Percentiles rank a stretch among this genome's conserved stretches.
phyloP scores from a whole-genome alignment of 2,329 filamentous ascomycete species.

The Botrytis elliptica region DNA sequence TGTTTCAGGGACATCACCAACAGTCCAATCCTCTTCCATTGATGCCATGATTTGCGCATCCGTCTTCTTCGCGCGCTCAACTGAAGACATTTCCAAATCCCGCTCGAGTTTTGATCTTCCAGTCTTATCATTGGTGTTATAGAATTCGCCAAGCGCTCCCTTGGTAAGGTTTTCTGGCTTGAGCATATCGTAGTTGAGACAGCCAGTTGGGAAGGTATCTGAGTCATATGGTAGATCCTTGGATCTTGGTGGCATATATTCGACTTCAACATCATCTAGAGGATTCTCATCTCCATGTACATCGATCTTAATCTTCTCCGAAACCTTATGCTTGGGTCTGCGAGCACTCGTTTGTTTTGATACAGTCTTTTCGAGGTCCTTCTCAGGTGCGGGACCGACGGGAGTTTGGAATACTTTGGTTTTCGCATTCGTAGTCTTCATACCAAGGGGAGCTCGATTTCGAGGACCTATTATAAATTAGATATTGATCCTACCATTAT shows the following conservation, averaged over 20 bases:
- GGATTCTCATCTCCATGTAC: conserved; percentile 54
- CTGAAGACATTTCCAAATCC: conserved; percentile 52
- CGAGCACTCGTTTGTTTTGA: conserved; percentile 55
- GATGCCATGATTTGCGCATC: conserved; percentile 68
- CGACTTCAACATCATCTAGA: conserved; percentile 65
- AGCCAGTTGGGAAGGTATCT: conserved; percentile 61
- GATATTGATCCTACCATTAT: conserved; percentile 30
- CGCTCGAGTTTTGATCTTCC: conserved; percentile 63
- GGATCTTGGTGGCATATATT: conserved; percentile 81
- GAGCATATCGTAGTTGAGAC: conserved; percentile 56
- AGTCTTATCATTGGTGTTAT: conserved; percentile 63
- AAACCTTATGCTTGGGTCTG: conserved; percentile 53
- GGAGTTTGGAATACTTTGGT: conserved; percentile 64
- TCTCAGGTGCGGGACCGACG: conserved; percentile 58
- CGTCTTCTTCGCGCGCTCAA: conserved; percentile 49
- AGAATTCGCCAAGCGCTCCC: conserved; percentile 46
- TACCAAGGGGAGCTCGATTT: conserved; percentile 77
- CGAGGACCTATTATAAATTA: conserved; percentile 45
- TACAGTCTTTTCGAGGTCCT: conserved; percentile 62
- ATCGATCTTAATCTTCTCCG: conserved; percentile 60
- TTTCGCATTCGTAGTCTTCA: conserved; percentile 97
- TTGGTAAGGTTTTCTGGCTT: conserved; percentile 59
- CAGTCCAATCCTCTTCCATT: conserved; percentile 61
- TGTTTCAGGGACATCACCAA: conserved; percentile 54
- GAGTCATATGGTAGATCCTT: conserved; percentile 66